Base-by-base conservation (phyloP, 129 eudicot species). In the Logfia minima region DNA sequence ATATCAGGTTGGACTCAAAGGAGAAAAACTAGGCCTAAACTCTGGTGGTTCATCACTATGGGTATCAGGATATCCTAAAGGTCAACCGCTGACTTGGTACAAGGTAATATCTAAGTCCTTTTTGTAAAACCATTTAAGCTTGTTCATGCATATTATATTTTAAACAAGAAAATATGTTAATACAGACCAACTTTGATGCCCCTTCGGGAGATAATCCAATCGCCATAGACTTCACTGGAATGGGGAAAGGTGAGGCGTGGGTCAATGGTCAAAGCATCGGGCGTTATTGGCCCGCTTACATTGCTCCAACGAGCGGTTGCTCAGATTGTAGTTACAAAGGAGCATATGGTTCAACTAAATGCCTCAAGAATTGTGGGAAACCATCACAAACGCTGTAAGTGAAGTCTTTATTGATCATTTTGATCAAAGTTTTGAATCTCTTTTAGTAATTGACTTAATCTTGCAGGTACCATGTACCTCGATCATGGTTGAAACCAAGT, bases 241-340 rank as follows among this genome's bases (percentile, higher is more conserved):
- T 95, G 97, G 94, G 92, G 16, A 95, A 95, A 77, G 99, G 99
- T 2, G 92, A 95, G 81, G 91, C 97, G 2, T 95, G 99, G 99
- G 89, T 95, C 66, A 95, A 95, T 55, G 99, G 99, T 66, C 86
- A 89, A 73, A 84, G 99, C 86, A 86, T 95, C 8, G 99, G 99
- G 45, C 99, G 99, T 66, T 92, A 89, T 60, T 95, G 99, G 99
- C 99, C 99, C 52, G 71, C 86, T 62, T 77, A 84, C 28, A 84
- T 18, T 24, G 86, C 97, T 31, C 82, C 91, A 71, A 88, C 68
- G 43, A 62, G 80, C 16, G 96, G 96, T 70, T 91, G 97, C 75
- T 75, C 85, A 0, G 77, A 78, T 19, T 95, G 99, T 81, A 81
- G 88, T 56, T 95, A 92, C 83, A 89, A 82, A 81, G 99, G 99